Conservation (phyloP, 2,329 filamentous ascomycete species). For the Neoscytalidium dimidiatum region DNA sequence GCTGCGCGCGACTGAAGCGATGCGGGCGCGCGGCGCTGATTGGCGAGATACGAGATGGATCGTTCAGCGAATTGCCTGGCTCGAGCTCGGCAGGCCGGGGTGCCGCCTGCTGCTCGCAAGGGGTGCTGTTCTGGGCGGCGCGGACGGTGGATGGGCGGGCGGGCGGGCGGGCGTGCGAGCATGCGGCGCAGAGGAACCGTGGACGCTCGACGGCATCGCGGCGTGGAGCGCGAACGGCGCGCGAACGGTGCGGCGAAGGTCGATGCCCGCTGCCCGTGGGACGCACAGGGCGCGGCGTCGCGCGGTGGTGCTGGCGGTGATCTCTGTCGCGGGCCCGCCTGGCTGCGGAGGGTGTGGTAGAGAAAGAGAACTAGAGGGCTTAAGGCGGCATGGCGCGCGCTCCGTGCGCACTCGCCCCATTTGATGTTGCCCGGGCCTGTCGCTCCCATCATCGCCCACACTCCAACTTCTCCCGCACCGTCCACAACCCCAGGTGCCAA, state of each 20-base stretch:
- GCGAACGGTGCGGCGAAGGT: not conserved
- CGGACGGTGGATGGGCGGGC: not conserved
- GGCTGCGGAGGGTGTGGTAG: constrained; percentile 4
- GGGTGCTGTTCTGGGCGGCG: not conserved
- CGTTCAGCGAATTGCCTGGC: constrained; percentile 13
- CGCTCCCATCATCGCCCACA: constrained; percentile 17
- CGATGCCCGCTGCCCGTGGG: not conserved
- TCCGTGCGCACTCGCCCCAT: constrained; percentile 8
- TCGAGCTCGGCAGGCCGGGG: constrained; percentile 10
- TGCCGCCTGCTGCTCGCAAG: constrained; percentile 10
- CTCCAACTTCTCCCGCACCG: constrained; percentile 17
- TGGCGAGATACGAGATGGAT: constrained; percentile 15
- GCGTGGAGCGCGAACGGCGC: not conserved
- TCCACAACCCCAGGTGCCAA: constrained; percentile 6
- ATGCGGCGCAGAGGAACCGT: not conserved
- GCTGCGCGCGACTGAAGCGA: constrained; percentile 6
- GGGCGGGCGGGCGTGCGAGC: not conserved
- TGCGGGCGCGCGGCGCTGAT: constrained; percentile 3
- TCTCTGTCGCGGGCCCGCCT: constrained; percentile 14
- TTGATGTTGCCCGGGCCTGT: constrained; percentile 17
- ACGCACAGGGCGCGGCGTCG: constrained; percentile 5
- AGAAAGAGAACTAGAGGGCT: constrained; percentile 10
- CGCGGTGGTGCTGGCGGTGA: constrained; percentile 14
- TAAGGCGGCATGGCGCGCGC: constrained; percentile 10
- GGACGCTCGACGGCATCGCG: not conserved